phyloP scores from a whole-genome alignment of 1,139 yeast genomes.

The Ogataea hybrid region DNA sequence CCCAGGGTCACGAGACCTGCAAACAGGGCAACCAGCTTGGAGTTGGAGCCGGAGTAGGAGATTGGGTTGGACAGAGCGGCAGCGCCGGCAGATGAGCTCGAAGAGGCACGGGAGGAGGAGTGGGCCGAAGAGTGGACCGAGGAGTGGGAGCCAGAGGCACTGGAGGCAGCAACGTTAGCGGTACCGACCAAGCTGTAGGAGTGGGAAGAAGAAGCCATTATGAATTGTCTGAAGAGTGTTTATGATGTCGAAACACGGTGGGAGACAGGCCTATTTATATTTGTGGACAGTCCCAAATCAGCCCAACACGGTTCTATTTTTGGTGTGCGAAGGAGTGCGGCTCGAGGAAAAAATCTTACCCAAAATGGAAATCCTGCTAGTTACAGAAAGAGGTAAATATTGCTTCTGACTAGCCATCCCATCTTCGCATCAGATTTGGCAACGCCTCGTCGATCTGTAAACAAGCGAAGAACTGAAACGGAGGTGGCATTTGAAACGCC shows the following conservation, averaged over 20 bases:
- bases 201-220: background rate
- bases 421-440: background rate
- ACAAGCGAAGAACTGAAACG: background rate
- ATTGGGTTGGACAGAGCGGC: constrained; percentile 19
- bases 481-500: too few species aligned
- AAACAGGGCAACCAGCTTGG: constrained; percentile 25
- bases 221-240: background rate
- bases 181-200: background rate
- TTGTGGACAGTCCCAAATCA: constrained; percentile 9
- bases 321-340: constrained; percentile 11
- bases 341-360: constrained; percentile 2
- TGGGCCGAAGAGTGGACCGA: background rate
- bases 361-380: constrained; percentile 1
- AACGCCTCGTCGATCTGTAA: background rate
- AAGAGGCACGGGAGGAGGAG: constrained; percentile 11
- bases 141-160: constrained; percentile 9
- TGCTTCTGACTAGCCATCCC: constrained; percentile 3
- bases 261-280: constrained; percentile 6
- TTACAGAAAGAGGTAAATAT: constrained; percentile 8
- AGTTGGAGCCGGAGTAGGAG: constrained; percentile 25
- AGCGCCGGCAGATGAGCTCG: constrained; percentile 22
- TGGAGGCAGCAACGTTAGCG: constrained; percentile 5
- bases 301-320: constrained; percentile 9
- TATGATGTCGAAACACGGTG: background rate
- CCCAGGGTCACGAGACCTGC: constrained; percentile 27